These are phyloP conservation scores for Plasmodium falciparum DNA, from an alignment of 169 alveolate species.

Conservation along the genomic window DNA sequence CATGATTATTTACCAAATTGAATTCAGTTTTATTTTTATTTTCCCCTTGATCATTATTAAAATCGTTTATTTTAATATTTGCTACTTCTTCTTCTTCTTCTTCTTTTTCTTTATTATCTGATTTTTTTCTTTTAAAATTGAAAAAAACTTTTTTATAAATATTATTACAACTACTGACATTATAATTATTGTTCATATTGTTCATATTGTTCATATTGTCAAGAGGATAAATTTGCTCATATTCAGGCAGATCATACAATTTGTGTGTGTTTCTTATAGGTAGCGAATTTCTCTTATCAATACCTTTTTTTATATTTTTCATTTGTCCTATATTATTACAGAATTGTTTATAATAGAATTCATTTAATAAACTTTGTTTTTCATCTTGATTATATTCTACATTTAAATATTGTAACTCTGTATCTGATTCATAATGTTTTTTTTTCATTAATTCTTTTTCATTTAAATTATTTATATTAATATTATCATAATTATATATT, in stretches of 20 bases:
- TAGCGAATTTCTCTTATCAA: background rate
- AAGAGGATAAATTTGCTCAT: no score
- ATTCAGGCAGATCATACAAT: no score
- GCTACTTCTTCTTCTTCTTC: background rate
- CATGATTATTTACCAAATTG: background rate
- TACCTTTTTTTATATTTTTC: background rate
- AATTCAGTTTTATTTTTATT: background rate
- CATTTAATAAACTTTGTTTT: conserved; percentile 32
- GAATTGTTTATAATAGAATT: conserved; percentile 18
- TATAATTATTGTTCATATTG: background rate
- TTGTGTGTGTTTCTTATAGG: background rate
- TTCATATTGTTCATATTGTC: no score
- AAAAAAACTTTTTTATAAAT: conserved; percentile 2
- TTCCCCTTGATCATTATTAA: background rate
- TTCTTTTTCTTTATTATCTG: background rate
- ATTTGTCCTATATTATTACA: background rate
- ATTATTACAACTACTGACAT: background rate
- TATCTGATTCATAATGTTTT: conserved; percentile 31
- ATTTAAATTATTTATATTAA: background rate
- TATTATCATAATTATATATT: conserved; percentile 63
- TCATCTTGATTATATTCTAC: conserved; percentile 45
- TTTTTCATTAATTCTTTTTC: conserved; percentile 15
- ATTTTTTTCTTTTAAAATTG: background rate
- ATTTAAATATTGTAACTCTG: conserved; percentile 27
- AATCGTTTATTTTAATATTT: background rate